Evolutionary conservation across 1,284 basidiomycete genomes (phyloP), one percentile per base, ranked within the genome.

Genomic region (Puccinia hordei): DNA sequence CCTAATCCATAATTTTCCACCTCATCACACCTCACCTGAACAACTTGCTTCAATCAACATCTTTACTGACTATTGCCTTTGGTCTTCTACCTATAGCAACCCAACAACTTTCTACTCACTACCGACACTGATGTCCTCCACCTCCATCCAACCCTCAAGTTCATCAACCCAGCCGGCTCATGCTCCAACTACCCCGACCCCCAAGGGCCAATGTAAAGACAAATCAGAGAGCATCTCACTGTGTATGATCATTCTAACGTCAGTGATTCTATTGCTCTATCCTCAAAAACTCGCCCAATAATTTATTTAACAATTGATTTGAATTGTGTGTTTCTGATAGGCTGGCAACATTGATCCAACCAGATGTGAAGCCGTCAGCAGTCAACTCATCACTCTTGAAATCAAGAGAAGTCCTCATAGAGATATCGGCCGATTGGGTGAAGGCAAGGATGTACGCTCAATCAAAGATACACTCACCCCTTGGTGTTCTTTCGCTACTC

Each of bases 191-290:
- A n/a, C n/a, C n/a, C n/a, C n/a, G n/a, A n/a, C n/a, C n/a, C n/a
- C n/a, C n/a, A n/a, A n/a, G n/a, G n/a, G n/a, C n/a, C n/a, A n/a
- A n/a, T n/a, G n/a, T n/a, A n/a, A n/a, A 82, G 89, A 90, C 83
- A 83, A 90, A 8, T 82, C 85, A n/a, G 91, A 92, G 53, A 90
- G 91, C 0, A 88, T 93, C 76, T 88, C 90, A 30, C 38, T 77
- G 22, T 77, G 63, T 33, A 77, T 77, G 75, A 35, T 77, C 46
- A 77, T 69, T 38, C 33, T 77, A n/a, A 77, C 76, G 66, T 79
- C 10, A 79, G 53, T 24, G 27, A 27, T 5, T n/a, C 57, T 53
- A 15, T 19, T 30, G 30, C n/a, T 3, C 5, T 15, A 10, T 71
- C n/a, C 72, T 68, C 61, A 81, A 33, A 71, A 80, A 57, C 82